phyloP scores from a whole-genome alignment of 257 asterid species.

The Solanum pimpinellifolium region DNA sequence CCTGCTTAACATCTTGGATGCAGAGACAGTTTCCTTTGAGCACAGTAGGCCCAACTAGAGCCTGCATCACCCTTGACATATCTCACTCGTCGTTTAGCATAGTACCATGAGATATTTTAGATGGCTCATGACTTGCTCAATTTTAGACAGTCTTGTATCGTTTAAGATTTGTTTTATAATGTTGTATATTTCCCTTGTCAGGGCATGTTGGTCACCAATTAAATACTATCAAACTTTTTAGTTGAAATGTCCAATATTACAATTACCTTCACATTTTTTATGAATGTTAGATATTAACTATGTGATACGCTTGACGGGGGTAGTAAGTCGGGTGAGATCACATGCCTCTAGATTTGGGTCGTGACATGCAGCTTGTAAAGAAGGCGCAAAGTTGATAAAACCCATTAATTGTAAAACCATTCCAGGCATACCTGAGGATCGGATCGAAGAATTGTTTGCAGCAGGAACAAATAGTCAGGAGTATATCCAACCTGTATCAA shows the following conservation, averaged over 20 bases:
- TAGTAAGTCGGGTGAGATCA: background rate
- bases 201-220: background rate
- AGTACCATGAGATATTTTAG: background rate
- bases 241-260: background rate
- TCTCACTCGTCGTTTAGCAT: background rate
- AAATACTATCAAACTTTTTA: background rate
- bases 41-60: background rate
- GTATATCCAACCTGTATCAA: constrained; percentile 88
- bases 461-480: constrained; percentile 92
- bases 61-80: background rate
- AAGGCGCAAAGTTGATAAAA: background rate
- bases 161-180: background rate
- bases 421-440: constrained; percentile 80
- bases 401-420: background rate
- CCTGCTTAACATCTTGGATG: background rate
- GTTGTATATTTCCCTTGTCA: background rate
- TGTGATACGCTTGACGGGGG: background rate
- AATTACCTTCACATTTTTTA: background rate
- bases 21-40: background rate
- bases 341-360: background rate
- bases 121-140: background rate
- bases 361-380: background rate
- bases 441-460: constrained; percentile 97
- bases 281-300: background rate
- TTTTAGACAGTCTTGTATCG: background rate